These are phyloP conservation scores for Ophioceras dolichostomum DNA, from an alignment of 2,329 filamentous ascomycete genomes.

Conservation along the genomic window DNA sequence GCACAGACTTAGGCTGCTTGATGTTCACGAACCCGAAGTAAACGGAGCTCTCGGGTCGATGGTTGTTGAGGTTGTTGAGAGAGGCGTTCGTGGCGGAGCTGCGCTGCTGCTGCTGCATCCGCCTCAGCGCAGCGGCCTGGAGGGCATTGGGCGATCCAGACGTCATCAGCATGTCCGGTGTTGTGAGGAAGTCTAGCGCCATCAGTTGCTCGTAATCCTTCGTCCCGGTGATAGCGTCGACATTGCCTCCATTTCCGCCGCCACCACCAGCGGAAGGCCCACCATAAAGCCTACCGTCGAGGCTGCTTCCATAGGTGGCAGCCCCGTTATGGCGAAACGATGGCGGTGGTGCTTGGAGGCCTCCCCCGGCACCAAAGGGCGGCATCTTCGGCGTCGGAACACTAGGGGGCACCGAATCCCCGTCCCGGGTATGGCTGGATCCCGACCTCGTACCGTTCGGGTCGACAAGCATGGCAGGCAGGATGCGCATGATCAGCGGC, in stretches of 20 bases:
- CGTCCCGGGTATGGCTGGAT: conserved; percentile 14
- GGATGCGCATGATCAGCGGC: conserved; percentile 58
- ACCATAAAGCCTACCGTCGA: too few relatives aligned
- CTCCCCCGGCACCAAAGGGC: neutral
- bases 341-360: conserved; percentile 1
- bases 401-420: conserved; percentile 7
- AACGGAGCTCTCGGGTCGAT: conserved; percentile 29
- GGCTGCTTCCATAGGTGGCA: too few relatives aligned
- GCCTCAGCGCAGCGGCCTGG: neutral
- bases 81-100: too few relatives aligned
- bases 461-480: conserved; percentile 44
- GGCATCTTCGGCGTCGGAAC: neutral
- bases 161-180: conserved; percentile 18
- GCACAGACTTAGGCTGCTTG: conserved; percentile 55
- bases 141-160: neutral
- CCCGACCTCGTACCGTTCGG: conserved; percentile 27
- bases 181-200: conserved; percentile 32
- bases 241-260: too few relatives aligned
- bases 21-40: conserved; percentile 75
- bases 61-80: too few relatives aligned
- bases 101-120: conserved; percentile 5
- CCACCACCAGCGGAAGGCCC: too few relatives aligned
- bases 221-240: too few relatives aligned
- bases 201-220: too few relatives aligned
- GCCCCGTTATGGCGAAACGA: too few relatives aligned